These are phyloP conservation scores for Meripilus lineatus DNA, from an alignment of 1,284 basidiomycete genomes.

Conservation along the genomic window DNA sequence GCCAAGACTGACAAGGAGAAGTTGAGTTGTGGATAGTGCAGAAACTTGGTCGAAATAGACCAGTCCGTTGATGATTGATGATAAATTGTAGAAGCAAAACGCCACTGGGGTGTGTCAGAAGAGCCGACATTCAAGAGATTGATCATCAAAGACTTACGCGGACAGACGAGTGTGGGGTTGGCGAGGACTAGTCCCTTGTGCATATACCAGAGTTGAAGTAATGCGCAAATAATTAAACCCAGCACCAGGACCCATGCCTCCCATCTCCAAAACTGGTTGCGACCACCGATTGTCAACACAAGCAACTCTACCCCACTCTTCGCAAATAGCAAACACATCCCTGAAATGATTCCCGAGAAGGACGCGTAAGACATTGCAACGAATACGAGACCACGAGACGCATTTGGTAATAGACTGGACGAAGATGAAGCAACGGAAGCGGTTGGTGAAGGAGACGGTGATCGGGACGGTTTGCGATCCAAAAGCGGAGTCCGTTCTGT, in stretches of 20 bases:
- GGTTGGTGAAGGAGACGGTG: constrained; percentile 16
- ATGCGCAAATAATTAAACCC: constrained; percentile 65
- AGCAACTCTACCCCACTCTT: constrained; percentile 93
- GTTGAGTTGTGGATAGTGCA: constrained; percentile 63
- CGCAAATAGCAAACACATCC: constrained; percentile 90
- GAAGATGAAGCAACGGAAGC: constrained; percentile 23
- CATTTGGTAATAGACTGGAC: too few relatives aligned
- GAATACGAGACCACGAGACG: constrained; percentile 55
- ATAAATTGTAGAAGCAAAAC: constrained; percentile 95
- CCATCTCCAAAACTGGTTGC: constrained; percentile 88
- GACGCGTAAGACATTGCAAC: constrained; percentile 88
- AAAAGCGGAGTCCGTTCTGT: constrained; percentile 61
- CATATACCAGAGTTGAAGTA: constrained; percentile 87
- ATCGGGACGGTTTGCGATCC: constrained; percentile 37
- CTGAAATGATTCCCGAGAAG: constrained; percentile 87
- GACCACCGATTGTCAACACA: constrained; percentile 71
- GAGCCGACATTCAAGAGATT: too few relatives aligned
- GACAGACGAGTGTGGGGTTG: constrained; percentile 88
- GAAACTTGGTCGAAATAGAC: constrained; percentile 91
- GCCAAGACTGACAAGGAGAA: constrained; percentile 75
- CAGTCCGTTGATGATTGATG: constrained; percentile 84
- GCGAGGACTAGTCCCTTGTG: constrained; percentile 86
- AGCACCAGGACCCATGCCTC: constrained; percentile 78
- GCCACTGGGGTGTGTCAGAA: too few relatives aligned
- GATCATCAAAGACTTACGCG: constrained; percentile 65